phyloP scores from a whole-genome alignment of 148 eudicot genomes.

The Rhododendron mucronatum region DNA sequence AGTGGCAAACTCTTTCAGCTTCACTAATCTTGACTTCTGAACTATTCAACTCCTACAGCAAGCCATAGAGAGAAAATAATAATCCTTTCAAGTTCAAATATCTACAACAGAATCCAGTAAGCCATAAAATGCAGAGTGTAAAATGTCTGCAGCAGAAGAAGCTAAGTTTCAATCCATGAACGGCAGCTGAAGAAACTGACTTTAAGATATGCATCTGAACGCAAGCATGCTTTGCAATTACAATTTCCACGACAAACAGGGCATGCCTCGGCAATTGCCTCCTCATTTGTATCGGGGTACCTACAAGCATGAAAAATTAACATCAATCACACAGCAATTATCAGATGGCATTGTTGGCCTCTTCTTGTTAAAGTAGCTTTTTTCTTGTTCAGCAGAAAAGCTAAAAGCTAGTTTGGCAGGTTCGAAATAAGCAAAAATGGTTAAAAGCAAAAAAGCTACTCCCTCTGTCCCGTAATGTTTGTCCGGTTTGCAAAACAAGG shows the following conservation, averaged over 20 bases:
- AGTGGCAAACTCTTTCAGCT: slow-evolving; percentile 14
- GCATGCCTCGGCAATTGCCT: slow-evolving; percentile 38
- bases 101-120: neutral
- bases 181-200: slow-evolving; percentile 11
- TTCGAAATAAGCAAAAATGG: neutral
- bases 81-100: neutral
- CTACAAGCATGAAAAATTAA: slow-evolving; percentile 14
- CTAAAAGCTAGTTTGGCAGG: neutral
- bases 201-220: slow-evolving; percentile 1
- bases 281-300: slow-evolving; percentile 36
- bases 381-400: neutral
- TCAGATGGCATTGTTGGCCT: neutral
- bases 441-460: neutral
- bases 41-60: slow-evolving; percentile 7
- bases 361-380: neutral
- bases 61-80: neutral
- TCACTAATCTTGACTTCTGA: neutral
- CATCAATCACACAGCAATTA: neutral
- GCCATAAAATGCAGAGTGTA: neutral
- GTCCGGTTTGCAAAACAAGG: too few species aligned
- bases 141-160: neutral
- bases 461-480: too few species aligned
- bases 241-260: slow-evolving; percentile 49
- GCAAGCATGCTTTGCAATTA: slow-evolving; percentile 47
- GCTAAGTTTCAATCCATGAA: neutral